Evolutionary conservation across 805 yeast genomes (phyloP), one percentile per base, ranked within the genome.

Genomic region (Monosporozyma aquatica): DNA sequence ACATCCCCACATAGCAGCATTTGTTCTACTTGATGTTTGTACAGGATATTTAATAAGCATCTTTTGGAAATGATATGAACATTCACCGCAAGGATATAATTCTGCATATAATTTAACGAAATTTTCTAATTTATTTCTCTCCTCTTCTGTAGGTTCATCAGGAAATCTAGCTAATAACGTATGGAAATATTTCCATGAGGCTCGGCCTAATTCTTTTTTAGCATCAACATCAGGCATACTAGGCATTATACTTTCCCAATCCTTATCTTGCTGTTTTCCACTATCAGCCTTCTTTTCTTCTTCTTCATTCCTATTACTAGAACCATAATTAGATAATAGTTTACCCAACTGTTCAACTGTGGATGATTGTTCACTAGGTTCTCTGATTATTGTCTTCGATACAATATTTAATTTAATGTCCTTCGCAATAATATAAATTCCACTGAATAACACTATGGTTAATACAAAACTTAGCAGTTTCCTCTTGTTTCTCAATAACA

Each of bases 1-100:
- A 58, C 98, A 92, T 1, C 98, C 98, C 98, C 98, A 92, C 49
- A 85, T 66, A 0, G 95, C 87, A 1, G 98, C 97, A 3, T 76
- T 74, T 47, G 78, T 77, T 44, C 95, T 71, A 18, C 82, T 72
- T 6, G 76, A 69, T 3, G 82, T 71, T 56, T 92, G 98, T 2
- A 95, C 96, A 1, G 98, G 97, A 55, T 69, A 80, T 53, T 81
- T 71, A 43, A 67, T 56, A 43, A 92, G 64, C 49, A 90, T 65
- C 56, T 74, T 65, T 49, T 75, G 82, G 62, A 92, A 92, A 62
- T 92, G 97, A 49, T 85, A 70, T 0, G 98, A 97, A 65, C 97
- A 92, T 59, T 90, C 97, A 3, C 95, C 95, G 65, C 97, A 90
- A 0, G 98, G 98, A 50, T 92, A 92, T 8, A 92, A 90, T 53